phyloP scores from a whole-genome alignment of 371 early-diverging fungal genomes.

The Apophysomyces elegans region DNA sequence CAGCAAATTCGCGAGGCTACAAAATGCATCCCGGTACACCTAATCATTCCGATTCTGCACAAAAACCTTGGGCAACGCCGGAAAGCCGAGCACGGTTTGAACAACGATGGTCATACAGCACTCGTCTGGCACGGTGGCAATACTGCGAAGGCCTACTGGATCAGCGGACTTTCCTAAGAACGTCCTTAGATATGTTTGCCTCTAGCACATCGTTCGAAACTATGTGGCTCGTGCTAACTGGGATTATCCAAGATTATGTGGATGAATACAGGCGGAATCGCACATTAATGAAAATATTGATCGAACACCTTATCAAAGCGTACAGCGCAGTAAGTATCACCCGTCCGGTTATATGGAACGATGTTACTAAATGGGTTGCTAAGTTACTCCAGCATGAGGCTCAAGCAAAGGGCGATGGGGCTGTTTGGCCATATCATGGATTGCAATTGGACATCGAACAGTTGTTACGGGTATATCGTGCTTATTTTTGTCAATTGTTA shows the following conservation, averaged over 20 bases:
- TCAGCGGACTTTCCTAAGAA: conserved; percentile 69
- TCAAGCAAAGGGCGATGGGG: conserved; percentile 9
- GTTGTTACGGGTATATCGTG: conserved; percentile 49
- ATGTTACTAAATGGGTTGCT: not conserved
- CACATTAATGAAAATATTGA: conserved; percentile 68
- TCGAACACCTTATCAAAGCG: conserved; percentile 60
- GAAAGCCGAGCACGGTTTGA: conserved; percentile 61
- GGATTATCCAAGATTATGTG: conserved; percentile 65
- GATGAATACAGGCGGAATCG: conserved; percentile 70
- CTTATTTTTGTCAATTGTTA: not conserved
- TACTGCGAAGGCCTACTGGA: conserved; percentile 76
- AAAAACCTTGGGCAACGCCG: conserved; percentile 54
- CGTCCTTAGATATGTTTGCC: conserved; percentile 61
- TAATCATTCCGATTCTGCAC: conserved; percentile 35
- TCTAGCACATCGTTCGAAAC: conserved; percentile 57
- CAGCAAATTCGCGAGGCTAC: conserved; percentile 23
- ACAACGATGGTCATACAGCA: conserved; percentile 64
- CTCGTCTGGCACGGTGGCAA: conserved; percentile 70
- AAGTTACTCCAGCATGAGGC: conserved; percentile 16
- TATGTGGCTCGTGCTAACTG: conserved; percentile 68
- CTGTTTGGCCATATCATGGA: conserved; percentile 39
- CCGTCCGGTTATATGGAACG: not conserved
- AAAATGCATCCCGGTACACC: conserved; percentile 29
- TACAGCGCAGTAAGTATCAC: conserved; percentile 54
- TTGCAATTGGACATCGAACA: conserved; percentile 58